Evolutionary conservation across 164 flowering plant species (phyloP), one percentile per base, ranked within the genome.

Genomic region (Nymphaea colorata): DNA sequence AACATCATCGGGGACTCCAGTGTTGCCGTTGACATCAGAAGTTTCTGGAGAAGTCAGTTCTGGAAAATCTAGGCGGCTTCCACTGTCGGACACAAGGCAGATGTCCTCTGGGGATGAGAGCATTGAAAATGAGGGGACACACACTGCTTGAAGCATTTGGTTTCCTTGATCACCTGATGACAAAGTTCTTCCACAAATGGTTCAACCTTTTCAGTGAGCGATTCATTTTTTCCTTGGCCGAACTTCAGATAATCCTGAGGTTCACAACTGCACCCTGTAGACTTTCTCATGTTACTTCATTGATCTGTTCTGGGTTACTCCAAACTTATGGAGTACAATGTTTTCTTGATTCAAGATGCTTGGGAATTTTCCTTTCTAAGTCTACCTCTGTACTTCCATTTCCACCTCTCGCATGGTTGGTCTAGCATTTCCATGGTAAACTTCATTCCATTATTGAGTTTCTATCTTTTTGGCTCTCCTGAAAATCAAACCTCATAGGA

Each of bases 1-100:
- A 42, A 79, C 93, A 25, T 82, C 96, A 43, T 80, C 96, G n/a
- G 92, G 82, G 61, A 47, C 82, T 65, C 71, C 80, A 65, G 83
- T 83, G 44, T 68, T 87, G 62, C 76, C 76, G 61, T 78, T 91
- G 68, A 74, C 94, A 36, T 72, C 91, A 25, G 89, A 85, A 67
- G 90, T 87, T 68, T 81, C 83, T 65, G 83, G 73, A 66, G 98
- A 89, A 73, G 76, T 83, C 67, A 80, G 81, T 61, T 72, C 86
- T 45, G 75, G 81, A 63, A 82, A 79, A 66, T 71, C 89, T 18
- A 79, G 94, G 70, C 72, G 85, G 66, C 86, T 84, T 53, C 76
- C 93, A 66, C 69, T 84, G 59, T 78, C 95, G 67, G 96, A 88
- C 79, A 68, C 87, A 71, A 82, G 85, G 66, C 86, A 85, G 71